phyloP scores from a whole-genome alignment of 352 stramenopile species.

The Pythium rhizo-oryzae region DNA sequence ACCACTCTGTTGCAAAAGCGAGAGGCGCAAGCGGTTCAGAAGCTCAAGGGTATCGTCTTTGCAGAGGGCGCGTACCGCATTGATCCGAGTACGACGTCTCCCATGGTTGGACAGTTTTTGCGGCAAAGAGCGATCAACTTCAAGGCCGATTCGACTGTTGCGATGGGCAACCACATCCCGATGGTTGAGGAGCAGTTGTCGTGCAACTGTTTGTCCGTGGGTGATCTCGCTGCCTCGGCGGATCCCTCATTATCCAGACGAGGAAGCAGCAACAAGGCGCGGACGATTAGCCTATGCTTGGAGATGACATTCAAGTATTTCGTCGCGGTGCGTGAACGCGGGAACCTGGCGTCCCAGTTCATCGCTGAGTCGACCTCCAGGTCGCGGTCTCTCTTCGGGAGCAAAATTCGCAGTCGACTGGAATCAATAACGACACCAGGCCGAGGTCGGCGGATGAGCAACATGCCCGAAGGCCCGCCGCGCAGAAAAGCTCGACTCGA shows the following conservation, averaged over 20 bases:
- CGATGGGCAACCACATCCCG: slow-evolving; percentile 52
- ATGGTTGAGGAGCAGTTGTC: slow-evolving; percentile 58
- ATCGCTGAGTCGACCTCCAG: slow-evolving; percentile 64
- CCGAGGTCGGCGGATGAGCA: slow-evolving; percentile 46
- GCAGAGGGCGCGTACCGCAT: slow-evolving; percentile 65
- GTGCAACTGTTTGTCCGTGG: slow-evolving; percentile 70
- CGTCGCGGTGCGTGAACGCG: slow-evolving; percentile 56
- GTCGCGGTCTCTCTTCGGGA: slow-evolving; percentile 62
- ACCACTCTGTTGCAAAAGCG: slow-evolving; percentile 68
- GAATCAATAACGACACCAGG: slow-evolving; percentile 70
- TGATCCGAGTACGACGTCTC: slow-evolving; percentile 50
- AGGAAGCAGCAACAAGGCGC: slow-evolving; percentile 73
- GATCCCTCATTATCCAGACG: slow-evolving; percentile 42
- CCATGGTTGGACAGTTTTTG: slow-evolving; percentile 62
- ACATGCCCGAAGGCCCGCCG: slow-evolving; percentile 28
- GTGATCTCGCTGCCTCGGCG: slow-evolving; percentile 39
- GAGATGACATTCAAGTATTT: slow-evolving; percentile 82
- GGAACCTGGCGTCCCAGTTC: slow-evolving; percentile 50
- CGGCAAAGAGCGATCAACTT: slow-evolving; percentile 75
- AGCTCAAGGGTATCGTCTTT: slow-evolving; percentile 68
- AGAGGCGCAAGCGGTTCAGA: slow-evolving; percentile 55
- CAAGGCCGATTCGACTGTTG: slow-evolving; percentile 52
- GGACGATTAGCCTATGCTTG: slow-evolving; percentile 71
- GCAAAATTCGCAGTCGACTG: slow-evolving; percentile 62
- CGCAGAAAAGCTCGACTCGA: slow-evolving; percentile 42